Percentiles rank a stretch among this genome's conserved stretches.
Conservation (phyloP, 352 stramenopile species). For the Globisporangium canariense region DNA sequence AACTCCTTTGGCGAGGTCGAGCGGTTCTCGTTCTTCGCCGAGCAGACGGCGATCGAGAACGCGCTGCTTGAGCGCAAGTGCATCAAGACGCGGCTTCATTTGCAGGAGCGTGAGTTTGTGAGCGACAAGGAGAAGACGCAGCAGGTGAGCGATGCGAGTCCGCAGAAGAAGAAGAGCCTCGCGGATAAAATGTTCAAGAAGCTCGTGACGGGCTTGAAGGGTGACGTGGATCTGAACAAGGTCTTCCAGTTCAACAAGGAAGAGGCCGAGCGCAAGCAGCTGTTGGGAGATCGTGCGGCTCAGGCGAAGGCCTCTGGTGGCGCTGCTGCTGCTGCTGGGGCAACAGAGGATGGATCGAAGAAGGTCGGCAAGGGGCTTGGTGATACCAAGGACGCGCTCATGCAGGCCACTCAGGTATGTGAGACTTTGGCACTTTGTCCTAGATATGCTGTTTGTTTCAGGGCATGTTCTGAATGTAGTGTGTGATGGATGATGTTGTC, state of each 20-base stretch:
- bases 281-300: constrained; percentile 48
- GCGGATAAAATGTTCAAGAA: constrained; percentile 73
- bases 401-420: constrained; percentile 65
- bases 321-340: constrained; percentile 10
- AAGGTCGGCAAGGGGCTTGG: constrained; percentile 34
- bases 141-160: constrained; percentile 15
- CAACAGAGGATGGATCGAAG: constrained; percentile 8
- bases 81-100: constrained; percentile 43
- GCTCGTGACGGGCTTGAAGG: constrained; percentile 56
- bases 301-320: neutral
- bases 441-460: neutral
- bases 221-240: constrained; percentile 58
- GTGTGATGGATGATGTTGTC: neutral
- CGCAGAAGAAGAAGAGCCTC: constrained; percentile 54
- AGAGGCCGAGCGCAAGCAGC: constrained; percentile 45
- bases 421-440: neutral
- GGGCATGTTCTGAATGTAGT: neutral
- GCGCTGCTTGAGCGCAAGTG: constrained; percentile 50
- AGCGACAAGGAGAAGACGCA: constrained; percentile 26
- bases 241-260: constrained; percentile 72
- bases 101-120: constrained; percentile 31
- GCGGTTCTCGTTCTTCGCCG: constrained; percentile 56
- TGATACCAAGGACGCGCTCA: constrained; percentile 58
- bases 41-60: constrained; percentile 48
- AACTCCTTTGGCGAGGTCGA: constrained; percentile 69